Evolutionary conservation across 2,329 filamentous ascomycete species (phyloP).

Genomic region (Apiospora sp.): DNA sequence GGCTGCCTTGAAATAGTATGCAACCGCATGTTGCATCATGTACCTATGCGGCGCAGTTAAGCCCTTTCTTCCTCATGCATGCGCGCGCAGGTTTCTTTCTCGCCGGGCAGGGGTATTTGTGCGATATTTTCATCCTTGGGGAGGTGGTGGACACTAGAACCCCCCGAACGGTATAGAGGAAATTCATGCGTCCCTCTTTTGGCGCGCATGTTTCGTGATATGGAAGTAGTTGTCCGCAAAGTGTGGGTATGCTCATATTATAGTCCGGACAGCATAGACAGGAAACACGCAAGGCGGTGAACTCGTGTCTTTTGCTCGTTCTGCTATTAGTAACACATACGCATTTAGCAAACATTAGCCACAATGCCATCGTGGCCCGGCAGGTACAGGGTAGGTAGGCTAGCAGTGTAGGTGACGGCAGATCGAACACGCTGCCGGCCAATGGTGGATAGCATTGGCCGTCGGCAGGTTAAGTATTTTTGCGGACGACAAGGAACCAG

Average conservation of each 20-base stretch:
- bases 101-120: not conserved
- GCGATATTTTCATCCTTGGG: not conserved
- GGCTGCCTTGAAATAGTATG: not conserved
- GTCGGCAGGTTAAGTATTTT: not conserved
- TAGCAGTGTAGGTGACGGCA: not conserved
- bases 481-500: not conserved
- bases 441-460: conserved; percentile 4
- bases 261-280: not conserved
- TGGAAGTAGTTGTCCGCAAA: not conserved
- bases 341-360: not conserved
- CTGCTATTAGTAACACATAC: not conserved
- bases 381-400: no score
- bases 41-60: not conserved
- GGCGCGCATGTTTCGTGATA: conserved; percentile 4
- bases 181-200: not conserved
- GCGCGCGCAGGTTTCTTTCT: not conserved
- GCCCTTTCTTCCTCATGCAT: not conserved
- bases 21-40: not conserved
- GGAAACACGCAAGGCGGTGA: conserved; percentile 21
- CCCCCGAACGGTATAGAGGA: not conserved
- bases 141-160: not conserved
- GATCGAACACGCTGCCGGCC: not conserved
- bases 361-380: not conserved
- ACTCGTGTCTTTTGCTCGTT: not conserved
- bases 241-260: not conserved